Conservation (phyloP, 2,329 filamentous ascomycete species). For the Colletotrichum sp. region DNA sequence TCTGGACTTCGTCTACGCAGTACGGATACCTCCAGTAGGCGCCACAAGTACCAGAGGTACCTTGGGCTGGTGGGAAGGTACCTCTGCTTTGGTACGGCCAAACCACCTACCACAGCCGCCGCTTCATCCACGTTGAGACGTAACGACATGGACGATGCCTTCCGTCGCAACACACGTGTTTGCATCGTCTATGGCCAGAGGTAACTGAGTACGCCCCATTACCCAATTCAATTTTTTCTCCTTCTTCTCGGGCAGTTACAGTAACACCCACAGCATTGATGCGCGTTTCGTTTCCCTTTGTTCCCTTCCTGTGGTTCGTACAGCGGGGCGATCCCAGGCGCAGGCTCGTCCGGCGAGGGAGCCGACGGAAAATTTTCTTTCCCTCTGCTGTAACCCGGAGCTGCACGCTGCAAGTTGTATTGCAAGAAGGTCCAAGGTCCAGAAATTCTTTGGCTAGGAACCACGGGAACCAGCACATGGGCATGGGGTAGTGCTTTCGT, state of each 20-base stretch:
- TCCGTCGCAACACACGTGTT: constrained; percentile 10
- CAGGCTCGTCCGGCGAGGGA: background rate
- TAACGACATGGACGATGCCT: background rate
- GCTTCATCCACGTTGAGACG: constrained; percentile 16
- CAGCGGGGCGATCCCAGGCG: background rate
- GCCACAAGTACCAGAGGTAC: background rate
- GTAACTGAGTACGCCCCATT: background rate
- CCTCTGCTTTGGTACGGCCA: background rate
- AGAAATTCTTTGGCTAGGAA: background rate
- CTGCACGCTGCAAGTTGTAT: background rate
- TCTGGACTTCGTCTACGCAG: background rate
- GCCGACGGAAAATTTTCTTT: constrained; percentile 12
- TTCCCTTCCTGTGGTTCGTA: background rate
- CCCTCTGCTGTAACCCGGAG: background rate
- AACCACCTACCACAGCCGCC: constrained; percentile 4
- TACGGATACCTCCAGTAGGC: background rate
- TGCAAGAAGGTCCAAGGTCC: background rate
- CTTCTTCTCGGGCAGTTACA: background rate
- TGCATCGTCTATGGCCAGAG: background rate
- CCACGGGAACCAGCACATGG: background rate
- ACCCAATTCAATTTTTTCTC: background rate
- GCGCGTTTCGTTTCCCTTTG: background rate
- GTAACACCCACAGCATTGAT: background rate
- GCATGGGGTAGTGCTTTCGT: background rate
- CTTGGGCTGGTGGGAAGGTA: background rate